Base-by-base conservation (phyloP, 1,284 basidiomycete species). In the Rhizoctonia solani region DNA sequence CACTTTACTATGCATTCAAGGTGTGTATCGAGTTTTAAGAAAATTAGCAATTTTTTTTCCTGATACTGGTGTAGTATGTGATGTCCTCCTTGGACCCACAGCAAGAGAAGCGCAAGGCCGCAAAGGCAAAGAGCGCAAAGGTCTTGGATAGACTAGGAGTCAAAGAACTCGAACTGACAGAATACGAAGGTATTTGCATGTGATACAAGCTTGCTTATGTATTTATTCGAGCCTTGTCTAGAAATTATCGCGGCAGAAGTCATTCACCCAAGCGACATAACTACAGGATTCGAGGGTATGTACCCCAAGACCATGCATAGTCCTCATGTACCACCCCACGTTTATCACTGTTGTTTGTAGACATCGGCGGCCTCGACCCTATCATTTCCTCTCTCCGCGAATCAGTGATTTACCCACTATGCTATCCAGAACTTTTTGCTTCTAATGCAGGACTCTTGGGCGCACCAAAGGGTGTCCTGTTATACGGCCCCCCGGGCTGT, bases 351-450 rank as follows among this genome's bases (percentile, higher is more conserved):
- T 67, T 66, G 37, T 69, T 42, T 63, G 9, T 71, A 92, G 92
- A 94, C 73, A 90, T 99, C 68, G 97, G 96, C n/a, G 97, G 97
- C 4, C 84, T 99, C 27, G 97, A 99, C 58, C 81, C 88, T 39
- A 98, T 98, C 74, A 90, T 99, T 70, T 84, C 88, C 23, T 93
- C 90, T 34, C 84, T 99, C 63, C 88, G 93, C 66, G 96, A 99
- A 81, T 94, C 94, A 69, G 89, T 99, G 70, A 98, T 99, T 74
- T 97, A 94, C 75, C 97, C 96, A 1, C 85, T 99, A 47, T 88
- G 92, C 69, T 97, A 93, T 74, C 97, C 97, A 1, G 83, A 91
- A 70, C 83, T 99, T 66, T 98, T 98, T 81, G 82, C 84, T 8
- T 87, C 53, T 84, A 76, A 71, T 49, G 59, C 50, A 13, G 61